Base-by-base conservation (phyloP, 2,329 filamentous ascomycete species). In the Graphiopsis chlorocephala region DNA sequence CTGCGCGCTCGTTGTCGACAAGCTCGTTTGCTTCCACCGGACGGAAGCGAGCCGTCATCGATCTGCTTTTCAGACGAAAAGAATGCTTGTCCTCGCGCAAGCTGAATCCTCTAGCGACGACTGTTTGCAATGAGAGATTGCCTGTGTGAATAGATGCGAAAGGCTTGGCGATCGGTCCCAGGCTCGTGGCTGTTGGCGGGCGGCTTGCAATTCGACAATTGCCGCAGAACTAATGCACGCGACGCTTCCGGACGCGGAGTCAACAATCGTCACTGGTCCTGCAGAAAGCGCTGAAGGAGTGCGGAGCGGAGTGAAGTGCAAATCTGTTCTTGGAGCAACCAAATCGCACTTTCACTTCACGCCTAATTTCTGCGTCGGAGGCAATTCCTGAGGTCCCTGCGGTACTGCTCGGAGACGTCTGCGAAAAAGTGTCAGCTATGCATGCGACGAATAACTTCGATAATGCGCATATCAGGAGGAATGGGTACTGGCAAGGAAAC, bases 191-290 rank as follows among this genome's bases (percentile, higher is more conserved):
- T 58, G 52, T n/a, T 48, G 53, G 38, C 20, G 53, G 47, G 61
- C 53, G 45, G 53, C 53, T 35, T 58, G 42, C 42, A 17, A 42
- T 50, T 56, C 52, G 61, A 64, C 52, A 38, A n/a, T 61, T 31
- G 61, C 61, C 38, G 61, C 53, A 26, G 31, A 59, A 52, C 52
- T 57, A 64, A 59, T 64, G 62, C 62, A 45, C 33, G 62, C 52
- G 31, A 14, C 33, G 29, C n/a, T 62, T 53, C 42, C 17, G 48
- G 48, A 35, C 48, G 45, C 56, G 53, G 62, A 59, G 53, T 42
- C 29, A 45, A 45, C 35, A 35, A 23, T 45, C 7, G 33, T 45
- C 7, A 58, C 33, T 58, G 23, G 55, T 8, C 50, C 42, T 31
- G 53, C 38, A 45, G n/a, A 64, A 64, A 53, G 31, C 26, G 33